Conservation (phyloP, 306 rosid species). For the Arachis hypogaea region DNA sequence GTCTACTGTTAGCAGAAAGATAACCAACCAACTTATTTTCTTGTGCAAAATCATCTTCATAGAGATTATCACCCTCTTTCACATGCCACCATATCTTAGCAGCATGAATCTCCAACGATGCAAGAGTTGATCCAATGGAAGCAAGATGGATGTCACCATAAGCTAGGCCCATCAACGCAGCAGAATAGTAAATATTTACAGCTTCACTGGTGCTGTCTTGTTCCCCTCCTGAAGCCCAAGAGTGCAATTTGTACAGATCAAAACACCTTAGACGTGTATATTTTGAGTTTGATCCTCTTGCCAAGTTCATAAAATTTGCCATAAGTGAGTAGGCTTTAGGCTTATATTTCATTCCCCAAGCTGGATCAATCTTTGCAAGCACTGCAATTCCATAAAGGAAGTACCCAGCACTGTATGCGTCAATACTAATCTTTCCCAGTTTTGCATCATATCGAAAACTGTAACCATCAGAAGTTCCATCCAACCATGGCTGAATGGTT, state of each 20-base stretch:
- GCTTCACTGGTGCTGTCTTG: conserved; percentile 70
- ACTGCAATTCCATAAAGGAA: conserved; percentile 83
- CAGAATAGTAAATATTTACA: conserved; percentile 66
- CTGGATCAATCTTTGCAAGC: conserved; percentile 80
- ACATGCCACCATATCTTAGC: conserved; percentile 78
- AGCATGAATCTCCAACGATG: conserved; percentile 60
- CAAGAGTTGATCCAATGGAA: conserved; percentile 56
- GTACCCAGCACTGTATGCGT: conserved; percentile 77
- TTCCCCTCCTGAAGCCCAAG: conserved; percentile 54
- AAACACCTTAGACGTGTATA: conserved; percentile 67
- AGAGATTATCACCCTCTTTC: conserved; percentile 40
- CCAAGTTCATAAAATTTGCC: conserved; percentile 60
- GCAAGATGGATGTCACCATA: conserved; percentile 64
- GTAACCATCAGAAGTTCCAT: conserved; percentile 68
- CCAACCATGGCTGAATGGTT: conserved; percentile 78
- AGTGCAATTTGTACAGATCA: conserved; percentile 64
- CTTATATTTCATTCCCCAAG: conserved; percentile 72
- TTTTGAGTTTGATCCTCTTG: conserved; percentile 30
- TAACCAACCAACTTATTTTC: conserved; percentile 61
- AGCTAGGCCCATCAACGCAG: conserved; percentile 69
- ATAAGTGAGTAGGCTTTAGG: conserved; percentile 64
- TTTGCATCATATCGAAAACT: conserved; percentile 72
- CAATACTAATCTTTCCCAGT: conserved; percentile 87
- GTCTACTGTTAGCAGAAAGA: conserved; percentile 65
- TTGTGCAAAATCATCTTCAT: conserved; percentile 36